Evolutionary conservation across 2,329 filamentous ascomycete species (phyloP), one percentile per base, ranked within the genome.

Genomic region (Xylaria arbuscula): DNA sequence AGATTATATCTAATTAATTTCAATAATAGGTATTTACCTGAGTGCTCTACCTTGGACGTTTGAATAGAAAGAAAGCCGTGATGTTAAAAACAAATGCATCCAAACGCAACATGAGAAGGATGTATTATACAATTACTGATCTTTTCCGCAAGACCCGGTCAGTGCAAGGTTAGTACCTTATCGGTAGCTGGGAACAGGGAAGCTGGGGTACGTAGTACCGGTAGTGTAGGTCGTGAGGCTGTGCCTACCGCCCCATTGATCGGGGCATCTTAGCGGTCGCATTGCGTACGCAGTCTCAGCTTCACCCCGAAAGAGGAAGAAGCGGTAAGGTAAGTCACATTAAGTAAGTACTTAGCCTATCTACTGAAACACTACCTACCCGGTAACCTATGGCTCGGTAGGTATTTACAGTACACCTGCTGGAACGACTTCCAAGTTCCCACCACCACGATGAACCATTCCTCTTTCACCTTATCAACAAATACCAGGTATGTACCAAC

Each of bases 401-500:
- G 28, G 28, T 28, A 28, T 28, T 28, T 28, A 7, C 34, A 6
- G 28, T 42, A 57, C 19, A 36, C 36, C 24, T 24, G 38, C 62
- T 47, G 24, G 40, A 59, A 34, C 47, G 32, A 57, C 58, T 32
- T 6, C 38, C 60, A 64, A 58, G 32, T 51, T 68, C 47, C 68
- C 47, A 45, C 36, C 36, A 42, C 7, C 36, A 56, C 61, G 15
- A 57, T 28, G 28, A 28, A 38, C 32, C 47, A 51, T 48, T 36
- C 61, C 62, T 66, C 50, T 47, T 32, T 69, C 53, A 69, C 59
- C 55, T 69, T 22, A 36, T n/a, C 47, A 62, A 70, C 45, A 47
- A 45, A 57, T 36, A 47, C 56, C 17, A 24, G 22, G 24, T 9
- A 19, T 17, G 6, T 7, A 40, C 45, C 38, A 51, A 19, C 24